Base-by-base conservation (phyloP, 2,329 filamentous ascomycete species). In the Eutypella sp. region DNA sequence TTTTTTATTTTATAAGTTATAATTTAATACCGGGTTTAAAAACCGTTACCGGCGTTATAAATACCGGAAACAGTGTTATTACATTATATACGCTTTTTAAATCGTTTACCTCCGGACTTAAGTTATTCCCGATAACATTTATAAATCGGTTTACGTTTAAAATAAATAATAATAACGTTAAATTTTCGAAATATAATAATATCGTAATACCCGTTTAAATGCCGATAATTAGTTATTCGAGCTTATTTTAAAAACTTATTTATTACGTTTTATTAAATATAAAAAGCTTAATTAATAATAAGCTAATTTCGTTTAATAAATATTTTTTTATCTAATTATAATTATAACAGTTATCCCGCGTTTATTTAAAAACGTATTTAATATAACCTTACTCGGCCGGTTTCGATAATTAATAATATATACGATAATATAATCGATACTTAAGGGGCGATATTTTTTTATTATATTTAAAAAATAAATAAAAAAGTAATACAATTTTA, bases 341-440 rank as follows among this genome's bases (percentile, higher is more conserved):
- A 29, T 44, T 24, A 11, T 44, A 44, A 24, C 34, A 34, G 22
- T 18, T 2, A n/a, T 3, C 29, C 16, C 34, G 23, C 11, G 6
- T 18, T 39, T 29, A 8, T 39, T 44, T 5, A 43, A 22, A n/a
- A 36, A 43, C 11, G 25, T 43, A 16, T 43, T 43, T n/a, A 37
- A 22, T 34, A n/a, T 43, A 23, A 37, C 34, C 20, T 43, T 4
- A 9, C 22, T 16, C 13, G 20, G 25, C 24, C 29, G 29, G 7
- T 16, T 5, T 43, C 20, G 18, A 34, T 36, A 22, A 22, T 10
- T 20, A 16, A 43, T 31, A 15, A n/a, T n/a, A n/a, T 16, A 23
- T 15, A 43, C 31, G 13, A 43, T 22, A 7, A 43, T 34, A n/a
- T 43, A 20, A 31, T 43, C 41, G 19, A 37, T 13, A 11, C 37